These are phyloP conservation scores for Paecilomyces formosus DNA, from an alignment of 2,329 filamentous ascomycete genomes.

Conservation along the genomic window DNA sequence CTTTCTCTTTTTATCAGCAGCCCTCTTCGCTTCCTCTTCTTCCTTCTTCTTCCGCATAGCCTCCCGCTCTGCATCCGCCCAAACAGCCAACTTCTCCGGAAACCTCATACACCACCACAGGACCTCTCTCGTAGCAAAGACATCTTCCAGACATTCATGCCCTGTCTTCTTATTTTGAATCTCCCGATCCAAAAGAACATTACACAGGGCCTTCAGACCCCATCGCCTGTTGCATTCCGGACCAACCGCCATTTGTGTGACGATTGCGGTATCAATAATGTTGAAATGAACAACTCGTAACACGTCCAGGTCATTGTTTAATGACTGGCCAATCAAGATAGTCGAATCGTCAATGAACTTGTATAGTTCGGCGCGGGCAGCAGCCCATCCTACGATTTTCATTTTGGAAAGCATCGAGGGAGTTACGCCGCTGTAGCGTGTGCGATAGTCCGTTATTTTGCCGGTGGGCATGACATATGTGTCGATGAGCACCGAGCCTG, in stretches of 20 bases:
- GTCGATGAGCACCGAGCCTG: conserved; percentile 40
- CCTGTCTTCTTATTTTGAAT: conserved; percentile 30
- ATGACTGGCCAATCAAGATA: conserved; percentile 42
- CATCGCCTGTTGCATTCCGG: conserved; percentile 14
- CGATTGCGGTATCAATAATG: conserved; percentile 40
- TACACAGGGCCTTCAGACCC: conserved; percentile 29
- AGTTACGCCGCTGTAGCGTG: conserved; percentile 34
- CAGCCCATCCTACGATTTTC: conserved; percentile 29
- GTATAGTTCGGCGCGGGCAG: conserved; percentile 38
- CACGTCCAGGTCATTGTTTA: conserved; percentile 39
- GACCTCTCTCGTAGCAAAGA: conserved; percentile 43
- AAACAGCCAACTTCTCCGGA: conserved; percentile 25
- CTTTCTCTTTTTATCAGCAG: background rate
- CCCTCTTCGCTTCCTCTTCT: background rate
- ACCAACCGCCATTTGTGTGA: conserved; percentile 29
- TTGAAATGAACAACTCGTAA: conserved; percentile 36
- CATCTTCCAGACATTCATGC: conserved; percentile 45
- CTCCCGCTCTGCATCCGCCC: conserved; percentile 16
- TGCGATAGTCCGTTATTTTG: conserved; percentile 30
- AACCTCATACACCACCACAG: conserved; percentile 40
- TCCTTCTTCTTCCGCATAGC: background rate
- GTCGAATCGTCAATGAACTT: conserved; percentile 36
- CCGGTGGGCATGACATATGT: conserved; percentile 31
- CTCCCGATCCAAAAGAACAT: conserved; percentile 25
- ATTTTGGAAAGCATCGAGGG: conserved; percentile 23